Evolutionary conservation across 2,329 filamentous ascomycete genomes (phyloP).

Genomic region (Alternaria sp.): DNA sequence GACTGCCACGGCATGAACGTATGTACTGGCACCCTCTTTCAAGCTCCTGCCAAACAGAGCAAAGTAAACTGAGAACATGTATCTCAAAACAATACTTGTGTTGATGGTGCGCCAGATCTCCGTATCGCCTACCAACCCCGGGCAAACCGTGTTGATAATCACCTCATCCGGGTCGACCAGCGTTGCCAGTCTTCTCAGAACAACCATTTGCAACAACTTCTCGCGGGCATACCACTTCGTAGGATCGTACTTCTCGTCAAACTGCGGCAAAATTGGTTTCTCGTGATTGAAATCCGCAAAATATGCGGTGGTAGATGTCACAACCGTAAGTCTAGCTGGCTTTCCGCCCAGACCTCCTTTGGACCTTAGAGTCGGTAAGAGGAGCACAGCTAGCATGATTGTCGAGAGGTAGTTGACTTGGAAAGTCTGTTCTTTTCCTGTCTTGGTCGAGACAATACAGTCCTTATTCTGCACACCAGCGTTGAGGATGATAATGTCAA

Average conservation of each 20-base stretch:
- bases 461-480: conserved; percentile 35
- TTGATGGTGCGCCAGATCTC: conserved; percentile 9
- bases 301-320: conserved; percentile 9
- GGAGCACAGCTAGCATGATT: conserved; percentile 59
- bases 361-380: conserved; percentile 49
- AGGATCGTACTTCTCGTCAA: conserved; percentile 9
- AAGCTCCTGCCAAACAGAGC: conserved; percentile 39
- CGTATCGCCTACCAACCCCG: conserved; percentile 40
- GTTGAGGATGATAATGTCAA: conserved; percentile 49
- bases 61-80: conserved; percentile 37
- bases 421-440: conserved; percentile 51
- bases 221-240: conserved; percentile 29
- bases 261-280: conserved; percentile 6
- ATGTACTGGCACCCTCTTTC: conserved; percentile 57
- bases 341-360: conserved; percentile 8
- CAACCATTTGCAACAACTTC: conserved; percentile 31
- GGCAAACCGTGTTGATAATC: conserved; percentile 59
- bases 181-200: conserved; percentile 26
- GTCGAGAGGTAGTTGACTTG: conserved; percentile 68
- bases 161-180: conserved; percentile 31
- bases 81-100: background rate
- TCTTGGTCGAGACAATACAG: conserved; percentile 19
- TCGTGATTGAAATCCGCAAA: background rate
- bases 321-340: conserved; percentile 8
- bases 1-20: conserved; percentile 57